phyloP scores from a whole-genome alignment of 768 basidiomycete species.

The Trametes cinnabarina region DNA sequence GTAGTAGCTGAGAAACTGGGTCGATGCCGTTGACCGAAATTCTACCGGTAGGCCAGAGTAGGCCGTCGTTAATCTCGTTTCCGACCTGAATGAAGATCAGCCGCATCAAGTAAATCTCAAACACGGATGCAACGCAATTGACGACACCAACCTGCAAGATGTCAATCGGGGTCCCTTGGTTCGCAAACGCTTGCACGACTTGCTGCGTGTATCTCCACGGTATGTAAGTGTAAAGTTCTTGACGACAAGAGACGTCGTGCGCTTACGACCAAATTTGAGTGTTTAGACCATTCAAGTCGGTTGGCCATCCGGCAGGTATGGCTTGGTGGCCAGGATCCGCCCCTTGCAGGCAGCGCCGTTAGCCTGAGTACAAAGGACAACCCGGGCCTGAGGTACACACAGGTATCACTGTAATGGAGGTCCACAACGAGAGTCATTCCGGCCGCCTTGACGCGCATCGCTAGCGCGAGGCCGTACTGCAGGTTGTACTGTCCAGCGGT shows the following conservation, averaged over 20 bases:
- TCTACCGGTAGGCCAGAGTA: conserved; percentile 59
- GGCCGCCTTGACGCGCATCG: conserved; percentile 53
- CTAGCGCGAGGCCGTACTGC: conserved; percentile 50
- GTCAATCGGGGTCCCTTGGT: conserved; percentile 52
- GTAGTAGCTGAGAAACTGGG: conserved; percentile 55
- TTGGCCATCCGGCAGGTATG: conserved; percentile 59
- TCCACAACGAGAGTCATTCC: conserved; percentile 57
- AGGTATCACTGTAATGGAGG: conserved; percentile 64
- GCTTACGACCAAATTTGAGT: conserved; percentile 54
- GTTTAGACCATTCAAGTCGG: conserved; percentile 46
- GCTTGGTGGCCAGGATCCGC: conserved; percentile 63
- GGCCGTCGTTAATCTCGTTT: conserved; percentile 65
- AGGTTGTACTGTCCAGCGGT: conserved; percentile 59
- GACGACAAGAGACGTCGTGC: too few species aligned
- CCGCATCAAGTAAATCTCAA: too few species aligned
- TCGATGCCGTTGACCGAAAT: conserved; percentile 53
- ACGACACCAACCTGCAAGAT: conserved; percentile 43
- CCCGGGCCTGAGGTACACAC: conserved; percentile 31
- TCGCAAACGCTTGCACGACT: conserved; percentile 49
- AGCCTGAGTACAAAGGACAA: background rate
- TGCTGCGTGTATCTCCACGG: conserved; percentile 49
- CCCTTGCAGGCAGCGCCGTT: conserved; percentile 38
- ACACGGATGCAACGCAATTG: too few species aligned
- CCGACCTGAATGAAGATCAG: conserved; percentile 41
- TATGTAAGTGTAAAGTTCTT: background rate